Evolutionary conservation across 805 yeast species (phyloP).

Genomic region (Limtongia smithiae): DNA sequence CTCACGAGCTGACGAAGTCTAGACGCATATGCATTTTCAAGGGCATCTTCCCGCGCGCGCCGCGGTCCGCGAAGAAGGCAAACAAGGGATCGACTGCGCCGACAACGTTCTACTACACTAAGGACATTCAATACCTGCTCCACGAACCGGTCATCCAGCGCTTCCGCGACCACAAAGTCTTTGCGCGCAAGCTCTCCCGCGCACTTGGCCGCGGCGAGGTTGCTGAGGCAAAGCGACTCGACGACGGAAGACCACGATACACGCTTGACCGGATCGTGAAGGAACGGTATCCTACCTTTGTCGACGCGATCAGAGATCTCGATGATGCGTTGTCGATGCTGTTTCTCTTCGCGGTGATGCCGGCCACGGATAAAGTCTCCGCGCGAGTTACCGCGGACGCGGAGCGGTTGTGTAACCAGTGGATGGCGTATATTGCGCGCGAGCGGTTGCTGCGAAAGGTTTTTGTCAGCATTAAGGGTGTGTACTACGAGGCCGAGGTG

Average conservation of each 20-base stretch:
- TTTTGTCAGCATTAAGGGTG: constrained; percentile 95
- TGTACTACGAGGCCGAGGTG: constrained; percentile 85
- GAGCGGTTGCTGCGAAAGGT: constrained; percentile 81
- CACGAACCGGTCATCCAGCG: constrained; percentile 91
- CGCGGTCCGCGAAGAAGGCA: constrained; percentile 91
- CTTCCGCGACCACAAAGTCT: constrained; percentile 93
- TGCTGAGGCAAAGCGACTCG: constrained; percentile 80
- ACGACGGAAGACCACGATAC: constrained; percentile 74
- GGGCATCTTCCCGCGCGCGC: constrained; percentile 97
- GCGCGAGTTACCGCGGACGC: constrained; percentile 85
- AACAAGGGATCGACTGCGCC: constrained; percentile 98
- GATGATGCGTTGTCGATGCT: constrained; percentile 96
- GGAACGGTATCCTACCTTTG: constrained; percentile 91
- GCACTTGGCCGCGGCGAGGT: constrained; percentile 92
- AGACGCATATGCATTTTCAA: constrained; percentile 95
- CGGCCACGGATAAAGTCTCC: constrained; percentile 81
- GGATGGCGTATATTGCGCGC: constrained; percentile 90
- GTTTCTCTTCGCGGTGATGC: constrained; percentile 89
- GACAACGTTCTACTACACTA: constrained; percentile 86
- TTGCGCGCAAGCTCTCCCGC: constrained; percentile 82
- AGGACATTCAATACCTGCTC: constrained; percentile 89
- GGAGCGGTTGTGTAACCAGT: constrained; percentile 79
- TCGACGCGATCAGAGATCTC: constrained; percentile 85
- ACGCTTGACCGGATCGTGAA: constrained; percentile 86
- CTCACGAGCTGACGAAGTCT: not conserved